Percentiles rank a stretch among this genome's conserved stretches.
phyloP scores from a whole-genome alignment of 2,329 filamentous ascomycete species.

The Colletotrichum sp. region DNA sequence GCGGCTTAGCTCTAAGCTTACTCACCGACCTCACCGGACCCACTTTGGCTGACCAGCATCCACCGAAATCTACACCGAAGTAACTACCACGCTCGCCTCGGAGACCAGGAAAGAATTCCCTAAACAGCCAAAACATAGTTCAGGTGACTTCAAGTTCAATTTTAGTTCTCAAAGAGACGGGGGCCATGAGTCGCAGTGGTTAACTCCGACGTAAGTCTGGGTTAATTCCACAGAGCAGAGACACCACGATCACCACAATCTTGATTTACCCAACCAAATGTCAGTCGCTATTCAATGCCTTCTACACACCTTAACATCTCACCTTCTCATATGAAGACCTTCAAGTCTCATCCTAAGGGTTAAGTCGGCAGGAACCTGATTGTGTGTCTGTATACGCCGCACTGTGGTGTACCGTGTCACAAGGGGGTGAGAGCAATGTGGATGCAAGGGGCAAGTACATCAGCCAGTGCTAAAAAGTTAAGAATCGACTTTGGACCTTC shows the following conservation, averaged over 20 bases:
- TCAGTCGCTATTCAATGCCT: not conserved
- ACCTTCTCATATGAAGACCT: not conserved
- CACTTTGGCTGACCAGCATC: not conserved
- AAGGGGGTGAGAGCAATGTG: not conserved
- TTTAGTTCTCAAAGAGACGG: not conserved
- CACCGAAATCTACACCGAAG: not conserved
- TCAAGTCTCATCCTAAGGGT: not conserved
- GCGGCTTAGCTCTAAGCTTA: not conserved
- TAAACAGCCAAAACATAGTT: not conserved
- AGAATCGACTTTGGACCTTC: not conserved
- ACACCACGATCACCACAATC: not conserved
- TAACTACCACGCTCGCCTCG: not conserved
- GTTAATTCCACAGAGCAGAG: not conserved
- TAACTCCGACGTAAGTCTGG: not conserved
- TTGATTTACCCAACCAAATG: not conserved
- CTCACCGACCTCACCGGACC: not conserved
- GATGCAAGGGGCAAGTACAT: not conserved
- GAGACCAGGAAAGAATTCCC: not conserved
- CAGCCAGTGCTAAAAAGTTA: not conserved
- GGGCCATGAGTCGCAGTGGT: not conserved
- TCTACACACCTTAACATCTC: not conserved
- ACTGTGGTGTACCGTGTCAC: not conserved
- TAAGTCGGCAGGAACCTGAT: fast-evolving
- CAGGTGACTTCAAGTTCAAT: not conserved
- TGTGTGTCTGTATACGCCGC: not conserved